Base-by-base conservation (phyloP, 2,329 filamentous ascomycete species). In the Elsinoe batatas region DNA sequence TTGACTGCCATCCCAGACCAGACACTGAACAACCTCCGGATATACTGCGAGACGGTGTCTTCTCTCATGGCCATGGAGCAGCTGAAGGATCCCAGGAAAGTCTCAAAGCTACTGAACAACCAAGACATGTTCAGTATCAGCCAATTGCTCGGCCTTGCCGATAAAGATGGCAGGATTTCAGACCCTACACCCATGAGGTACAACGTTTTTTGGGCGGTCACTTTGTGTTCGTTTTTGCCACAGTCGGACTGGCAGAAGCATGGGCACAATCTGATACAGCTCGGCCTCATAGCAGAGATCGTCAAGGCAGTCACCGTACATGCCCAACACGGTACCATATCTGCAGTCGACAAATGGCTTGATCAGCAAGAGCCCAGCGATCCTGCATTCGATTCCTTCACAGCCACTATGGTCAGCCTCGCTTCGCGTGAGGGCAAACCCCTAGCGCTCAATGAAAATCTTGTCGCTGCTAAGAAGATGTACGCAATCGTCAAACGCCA, bases 1-100 rank as follows among this genome's bases (percentile, higher is more conserved):
- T 71, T 97, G 17, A 86, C 91, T 61, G 90, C 85, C 64, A 85
- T 97, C 53, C 85, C 93, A 0, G 86, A 91, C 56, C 84, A 95
- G 67, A 79, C 82, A 1, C 74, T 98, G 58, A 93, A 88, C 1
- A 90, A 97, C 67, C 76, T 98, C 26, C 87, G 91, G 49, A 84
- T 97, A 26, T 75, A 97, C 20, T 84, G 88, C 1, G 93, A 96
- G 72, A 97, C 91, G 1, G 57, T 49, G n/a, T 51, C 53, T 2
- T 58, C 58, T 5, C 33, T 57, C 6, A 56, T 57, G 12, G 58
- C 53, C 11, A 56, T 42, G 22, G 49, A 17, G 40, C 56, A 55
- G 50, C 47, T 47, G 5, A 55, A 46, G 40, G 53, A 55, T 26
- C 37, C 53, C 22, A 15, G 53, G 11, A 51, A 51, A 18, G 35